phyloP scores from a whole-genome alignment of 768 basidiomycete genomes.

The Amanita pseudoporphyria region DNA sequence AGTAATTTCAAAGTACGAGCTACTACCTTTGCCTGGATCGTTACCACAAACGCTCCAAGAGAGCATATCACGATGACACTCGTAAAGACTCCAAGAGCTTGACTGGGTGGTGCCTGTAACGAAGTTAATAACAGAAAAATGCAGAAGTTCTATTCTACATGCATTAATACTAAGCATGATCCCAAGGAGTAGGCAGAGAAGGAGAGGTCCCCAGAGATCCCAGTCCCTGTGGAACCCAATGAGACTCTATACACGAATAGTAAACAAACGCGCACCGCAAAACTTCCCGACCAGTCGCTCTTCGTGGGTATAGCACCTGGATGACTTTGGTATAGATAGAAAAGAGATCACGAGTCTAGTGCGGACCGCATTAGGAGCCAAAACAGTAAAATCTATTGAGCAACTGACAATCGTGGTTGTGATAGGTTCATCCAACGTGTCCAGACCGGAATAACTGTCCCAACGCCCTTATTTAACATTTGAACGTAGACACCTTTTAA shows the following conservation, averaged over 20 bases:
- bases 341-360: conserved; percentile 74
- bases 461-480: background rate
- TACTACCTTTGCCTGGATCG: conserved; percentile 87
- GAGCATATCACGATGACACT: conserved; percentile 91
- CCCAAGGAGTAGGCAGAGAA: conserved; percentile 71
- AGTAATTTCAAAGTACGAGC: background rate
- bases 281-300: conserved; percentile 67
- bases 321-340: conserved; percentile 91
- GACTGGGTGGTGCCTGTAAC: conserved; percentile 68
- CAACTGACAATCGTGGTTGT: conserved; percentile 73
- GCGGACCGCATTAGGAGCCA: conserved; percentile 3
- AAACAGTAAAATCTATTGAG: background rate
- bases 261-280: conserved; percentile 41
- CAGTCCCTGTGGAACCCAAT: conserved; percentile 63
- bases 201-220: conserved; percentile 96
- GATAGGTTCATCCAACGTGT: conserved; percentile 91
- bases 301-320: conserved; percentile 87
- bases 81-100: conserved; percentile 86
- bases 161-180: conserved; percentile 85
- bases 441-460: conserved; percentile 63
- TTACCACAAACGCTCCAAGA: conserved; percentile 82
- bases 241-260: background rate
- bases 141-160: conserved; percentile 11
- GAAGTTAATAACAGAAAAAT: background rate
- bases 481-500: background rate